Base-by-base conservation (phyloP, 495 filamentous ascomycete species). In the Niebla homalea region DNA sequence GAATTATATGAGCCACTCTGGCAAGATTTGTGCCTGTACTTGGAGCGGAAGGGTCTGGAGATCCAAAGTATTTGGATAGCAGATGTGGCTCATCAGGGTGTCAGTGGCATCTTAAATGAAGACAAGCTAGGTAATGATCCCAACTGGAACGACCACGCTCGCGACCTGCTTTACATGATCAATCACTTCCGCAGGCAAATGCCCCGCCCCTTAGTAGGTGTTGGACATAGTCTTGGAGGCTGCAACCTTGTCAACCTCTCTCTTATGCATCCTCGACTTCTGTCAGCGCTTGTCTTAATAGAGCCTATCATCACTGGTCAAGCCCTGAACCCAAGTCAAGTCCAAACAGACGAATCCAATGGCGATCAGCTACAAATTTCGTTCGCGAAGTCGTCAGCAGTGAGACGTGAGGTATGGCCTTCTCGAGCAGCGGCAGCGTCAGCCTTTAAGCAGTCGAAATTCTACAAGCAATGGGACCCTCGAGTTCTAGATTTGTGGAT, bases 191-290 rank as follows among this genome's bases (percentile, higher is more conserved):
- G 87, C 26, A 65, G 72, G 7, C 65, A 85, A 50, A 93, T 97
- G 85, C 80, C 84, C 3, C 83, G 85, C 11, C 90, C 92, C 5
- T 66, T 96, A n/a, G 67, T 96, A 50, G 92, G 89, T 25, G 62
- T 98, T 3, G 92, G 92, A 19, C 92, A 98, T 66, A 90, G 84
- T 62, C 84, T 88, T 73, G 92, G 92, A 55, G 89, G 76, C 52
- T 76, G 75, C 60, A 75, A 84, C 46, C 74, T 77, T 68, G 57
- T 62, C 40, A 70, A 77, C 55, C 60, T 82, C 10, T 70, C 85
- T 16, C 69, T 92, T 14, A 73, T 89, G 53, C 86, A 94, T 67
- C 89, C 92, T 8, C 80, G 89, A 4, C 77, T 97, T 10, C 73
- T 96, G 52, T 74, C 80, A 46, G 78, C 79, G 2, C 50, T 95